Base-by-base conservation (phyloP, 1,139 yeast genomes). In the Yamadazyma oceani region DNA sequence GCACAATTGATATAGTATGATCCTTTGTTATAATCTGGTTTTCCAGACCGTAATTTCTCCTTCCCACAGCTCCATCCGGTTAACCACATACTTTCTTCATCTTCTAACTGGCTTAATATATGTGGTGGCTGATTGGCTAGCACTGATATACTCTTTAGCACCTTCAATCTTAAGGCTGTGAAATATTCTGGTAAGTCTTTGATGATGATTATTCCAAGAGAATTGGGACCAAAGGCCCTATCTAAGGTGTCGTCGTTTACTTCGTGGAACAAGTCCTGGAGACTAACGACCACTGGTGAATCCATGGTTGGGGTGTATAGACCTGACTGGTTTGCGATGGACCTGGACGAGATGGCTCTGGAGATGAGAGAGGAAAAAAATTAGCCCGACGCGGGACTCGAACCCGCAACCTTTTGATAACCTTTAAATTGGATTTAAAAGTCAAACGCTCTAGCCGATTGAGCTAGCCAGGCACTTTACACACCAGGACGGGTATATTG, bases 61-160 rank as follows among this genome's bases (percentile, higher is more conserved):
- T 72, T 74, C 1, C 85, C 85, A 33, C 78, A 58, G n/a, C 85
- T 78, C 85, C 85, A 80, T 0, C 85, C 86, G 0, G 76, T 72
- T 5, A 79, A 57, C 76, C 81, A 80, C 43, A 51, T 50, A 4
- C 66, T 51, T 40, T 75, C 80, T 17, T 73, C 73, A 22, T 63
- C 60, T 49, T 78, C 83, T 35, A 79, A 57, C 15, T 46, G 37
- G 2, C 48, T 50, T 26, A 79, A 60, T 10, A 57, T 55, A 2
- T 52, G 53, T 3, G 42, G 37, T 0, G 78, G 68, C 8, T 77
- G 60, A 28, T 58, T 60, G 9, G 81, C 80, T 30, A 80, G 55
- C 15, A 56, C 53, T 1, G 77, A 65, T 1, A 81, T 75, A 28
- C 68, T 63, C 29, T 55, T 55, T 25, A 80, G 60, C 9, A 78